Conservation (phyloP, 768 basidiomycete species). For the Termitomyces sp. region DNA sequence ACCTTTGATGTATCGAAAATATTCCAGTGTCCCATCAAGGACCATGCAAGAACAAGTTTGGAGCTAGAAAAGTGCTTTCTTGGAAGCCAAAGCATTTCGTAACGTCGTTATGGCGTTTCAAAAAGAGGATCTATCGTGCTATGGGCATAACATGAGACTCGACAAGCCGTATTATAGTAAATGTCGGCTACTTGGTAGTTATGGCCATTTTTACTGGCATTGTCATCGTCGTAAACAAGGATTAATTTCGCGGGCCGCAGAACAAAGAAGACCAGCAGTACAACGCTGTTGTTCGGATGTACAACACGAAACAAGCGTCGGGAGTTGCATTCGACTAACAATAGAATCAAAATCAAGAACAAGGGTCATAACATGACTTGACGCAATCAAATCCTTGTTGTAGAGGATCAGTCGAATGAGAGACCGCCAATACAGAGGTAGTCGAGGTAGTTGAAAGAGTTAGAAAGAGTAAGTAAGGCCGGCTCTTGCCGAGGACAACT, state of each 20-base stretch:
- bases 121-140: neutral
- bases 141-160: neutral
- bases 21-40: neutral
- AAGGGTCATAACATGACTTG: neutral
- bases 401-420: neutral
- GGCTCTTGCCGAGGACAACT: neutral
- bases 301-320: neutral
- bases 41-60: neutral
- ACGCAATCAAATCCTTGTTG: neutral
- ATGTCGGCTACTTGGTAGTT: neutral
- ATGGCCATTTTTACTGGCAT: slow-evolving; percentile 3
- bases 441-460: neutral
- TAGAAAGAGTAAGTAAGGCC: neutral
- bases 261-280: slow-evolving; percentile 8
- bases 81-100: neutral
- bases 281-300: neutral
- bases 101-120: neutral
- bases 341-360: slow-evolving; percentile 7
- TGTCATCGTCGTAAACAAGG: slow-evolving; percentile 3
- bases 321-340: neutral
- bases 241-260: neutral
- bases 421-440: neutral
- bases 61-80: too few species aligned
- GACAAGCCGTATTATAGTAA: slow-evolving; percentile 3
- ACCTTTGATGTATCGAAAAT: too few species aligned